Percentiles rank a stretch among this genome's conserved stretches.
Conservation (phyloP, 805 yeast species). For the Groenewaldozyma tartarivorans region DNA sequence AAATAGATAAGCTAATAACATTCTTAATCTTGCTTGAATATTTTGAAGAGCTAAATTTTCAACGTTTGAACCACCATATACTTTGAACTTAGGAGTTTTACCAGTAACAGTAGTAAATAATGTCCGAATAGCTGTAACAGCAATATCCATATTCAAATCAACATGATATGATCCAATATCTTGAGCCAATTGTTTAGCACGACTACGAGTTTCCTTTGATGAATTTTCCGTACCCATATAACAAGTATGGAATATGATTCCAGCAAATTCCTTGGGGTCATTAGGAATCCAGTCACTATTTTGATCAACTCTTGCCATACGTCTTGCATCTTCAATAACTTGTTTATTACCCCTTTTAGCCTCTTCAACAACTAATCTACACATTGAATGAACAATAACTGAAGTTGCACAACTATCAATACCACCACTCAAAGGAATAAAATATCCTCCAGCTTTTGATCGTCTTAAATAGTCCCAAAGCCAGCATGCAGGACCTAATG, state of each 20-base stretch:
- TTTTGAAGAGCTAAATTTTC: constrained; percentile 94
- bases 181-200: constrained; percentile 69
- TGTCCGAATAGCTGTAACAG: constrained; percentile 62
- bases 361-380: constrained; percentile 70
- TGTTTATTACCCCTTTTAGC: constrained; percentile 57
- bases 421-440: constrained; percentile 93
- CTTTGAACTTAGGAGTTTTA: constrained; percentile 75
- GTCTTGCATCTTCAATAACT: constrained; percentile 68
- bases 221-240: constrained; percentile 97
- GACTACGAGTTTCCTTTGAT: constrained; percentile 69
- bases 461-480: constrained; percentile 95
- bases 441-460: constrained; percentile 82
- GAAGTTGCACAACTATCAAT: constrained; percentile 98
- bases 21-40: constrained; percentile 90
- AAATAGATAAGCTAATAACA: constrained; percentile 89
- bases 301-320: constrained; percentile 45
- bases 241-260: constrained; percentile 72
- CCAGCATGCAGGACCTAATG: constrained; percentile 99
- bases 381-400: constrained; percentile 89
- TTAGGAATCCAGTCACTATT: constrained; percentile 52
- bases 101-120: constrained; percentile 88
- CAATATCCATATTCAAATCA: constrained; percentile 82
- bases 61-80: constrained; percentile 85
- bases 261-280: constrained; percentile 68
- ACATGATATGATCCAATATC: constrained; percentile 83